phyloP scores from a whole-genome alignment of 1,284 basidiomycete species.

The Thecaphora thlaspeos region DNA sequence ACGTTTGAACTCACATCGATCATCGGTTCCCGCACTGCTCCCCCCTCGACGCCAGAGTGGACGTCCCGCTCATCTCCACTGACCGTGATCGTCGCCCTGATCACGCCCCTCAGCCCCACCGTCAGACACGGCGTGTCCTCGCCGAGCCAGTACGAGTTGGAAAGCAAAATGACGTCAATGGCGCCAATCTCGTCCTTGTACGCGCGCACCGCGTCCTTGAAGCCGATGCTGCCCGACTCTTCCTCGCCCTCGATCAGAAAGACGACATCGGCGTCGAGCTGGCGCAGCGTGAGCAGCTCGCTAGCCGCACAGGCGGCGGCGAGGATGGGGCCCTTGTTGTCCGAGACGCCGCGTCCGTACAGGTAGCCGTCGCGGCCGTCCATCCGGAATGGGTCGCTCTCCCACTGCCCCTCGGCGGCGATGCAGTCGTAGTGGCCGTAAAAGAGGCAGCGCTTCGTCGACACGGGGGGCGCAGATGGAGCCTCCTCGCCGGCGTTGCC shows the following conservation, averaged over 20 bases:
- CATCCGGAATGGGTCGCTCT: constrained; percentile 79
- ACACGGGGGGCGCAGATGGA: neutral
- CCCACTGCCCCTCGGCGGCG: constrained; percentile 64
- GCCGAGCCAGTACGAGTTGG: constrained; percentile 94
- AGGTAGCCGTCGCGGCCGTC: constrained; percentile 85
- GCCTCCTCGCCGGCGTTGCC: neutral
- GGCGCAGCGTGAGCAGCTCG: constrained; percentile 70
- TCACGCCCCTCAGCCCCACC: constrained; percentile 88
- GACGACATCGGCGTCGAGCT: constrained; percentile 80
- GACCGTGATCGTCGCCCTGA: constrained; percentile 76
- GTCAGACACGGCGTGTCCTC: constrained; percentile 93
- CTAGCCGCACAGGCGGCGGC: constrained; percentile 87
- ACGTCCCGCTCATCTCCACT: constrained; percentile 66
- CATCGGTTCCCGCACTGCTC: constrained; percentile 83
- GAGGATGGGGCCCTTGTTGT: constrained; percentile 87
- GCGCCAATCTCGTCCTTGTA: constrained; percentile 63
- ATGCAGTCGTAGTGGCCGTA: constrained; percentile 56
- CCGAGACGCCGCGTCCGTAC: constrained; percentile 79
- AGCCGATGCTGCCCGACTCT: constrained; percentile 84
- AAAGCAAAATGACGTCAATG: constrained; percentile 51
- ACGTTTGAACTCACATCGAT: constrained; percentile 83
- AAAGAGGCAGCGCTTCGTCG: constrained; percentile 38
- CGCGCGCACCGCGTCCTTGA: constrained; percentile 71
- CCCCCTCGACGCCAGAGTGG: constrained; percentile 91
- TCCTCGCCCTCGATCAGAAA: constrained; percentile 95